phyloP scores from a whole-genome alignment of 2,329 filamentous ascomycete genomes.

The Colletotrichum plurivorum region DNA sequence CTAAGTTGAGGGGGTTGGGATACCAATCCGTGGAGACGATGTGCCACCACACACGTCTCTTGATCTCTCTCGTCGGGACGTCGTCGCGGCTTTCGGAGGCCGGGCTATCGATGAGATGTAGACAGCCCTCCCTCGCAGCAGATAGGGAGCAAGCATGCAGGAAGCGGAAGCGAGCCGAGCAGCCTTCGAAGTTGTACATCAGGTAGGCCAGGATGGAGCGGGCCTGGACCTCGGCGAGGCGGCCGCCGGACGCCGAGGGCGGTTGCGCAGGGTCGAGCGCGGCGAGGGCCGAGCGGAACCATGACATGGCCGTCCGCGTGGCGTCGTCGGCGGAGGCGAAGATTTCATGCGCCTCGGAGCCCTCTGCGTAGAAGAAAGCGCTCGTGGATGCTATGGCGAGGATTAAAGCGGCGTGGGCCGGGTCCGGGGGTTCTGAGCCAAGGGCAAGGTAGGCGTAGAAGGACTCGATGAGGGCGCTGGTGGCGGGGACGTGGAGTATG shows the following conservation, averaged over 20 bases:
- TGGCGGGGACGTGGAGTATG: conserved; percentile 46
- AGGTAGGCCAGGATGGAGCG: conserved; percentile 55
- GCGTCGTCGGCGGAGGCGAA: conserved; percentile 24
- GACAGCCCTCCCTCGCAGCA: conserved; percentile 48
- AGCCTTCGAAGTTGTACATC: conserved; percentile 55
- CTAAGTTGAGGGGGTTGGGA: not conserved
- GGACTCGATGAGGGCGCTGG: conserved; percentile 36
- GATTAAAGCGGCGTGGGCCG: conserved; percentile 45
- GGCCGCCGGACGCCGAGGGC: conserved; percentile 43
- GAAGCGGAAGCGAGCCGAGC: conserved; percentile 50
- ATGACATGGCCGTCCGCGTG: conserved; percentile 41
- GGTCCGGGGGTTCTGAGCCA: conserved; percentile 31
- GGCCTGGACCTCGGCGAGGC: conserved; percentile 55
- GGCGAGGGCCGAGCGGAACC: conserved; percentile 53
- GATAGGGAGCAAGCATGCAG: conserved; percentile 45
- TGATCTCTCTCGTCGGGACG: conserved; percentile 51
- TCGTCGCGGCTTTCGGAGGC: conserved; percentile 44
- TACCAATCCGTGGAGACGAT: conserved; percentile 57
- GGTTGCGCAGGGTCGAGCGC: conserved; percentile 54
- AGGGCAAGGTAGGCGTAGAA: conserved; percentile 42
- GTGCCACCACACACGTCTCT: conserved; percentile 61
- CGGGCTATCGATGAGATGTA: conserved; percentile 58
- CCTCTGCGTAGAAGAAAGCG: conserved; percentile 47
- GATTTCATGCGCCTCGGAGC: not conserved
- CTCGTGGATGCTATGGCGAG: conserved; percentile 47